A percentile compares a stretch with the other conserved stretches of the same genome.
Evolutionary conservation across 805 yeast genomes (phyloP).

Genomic region (Alloascoidea hylecoeti): DNA sequence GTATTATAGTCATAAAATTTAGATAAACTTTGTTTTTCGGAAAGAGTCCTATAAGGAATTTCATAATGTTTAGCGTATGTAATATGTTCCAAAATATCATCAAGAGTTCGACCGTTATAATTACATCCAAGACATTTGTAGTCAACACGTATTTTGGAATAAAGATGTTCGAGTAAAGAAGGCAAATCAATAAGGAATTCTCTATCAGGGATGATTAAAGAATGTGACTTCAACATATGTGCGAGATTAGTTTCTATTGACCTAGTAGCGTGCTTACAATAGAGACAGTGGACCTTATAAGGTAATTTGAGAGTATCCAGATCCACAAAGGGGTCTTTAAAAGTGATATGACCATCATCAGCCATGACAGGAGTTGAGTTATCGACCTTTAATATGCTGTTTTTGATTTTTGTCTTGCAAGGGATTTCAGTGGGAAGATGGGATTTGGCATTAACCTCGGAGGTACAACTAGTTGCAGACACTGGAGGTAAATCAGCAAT

Average conservation of each 20-base stretch:
- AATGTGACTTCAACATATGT: slow-evolving; percentile 74
- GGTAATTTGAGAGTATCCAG: too few relatives aligned
- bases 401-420: slow-evolving; percentile 19
- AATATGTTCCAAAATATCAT: slow-evolving; percentile 86
- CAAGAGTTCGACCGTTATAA: slow-evolving; percentile 73
- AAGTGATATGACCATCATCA: not conserved
- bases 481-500: slow-evolving; percentile 68
- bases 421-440: slow-evolving; percentile 28
- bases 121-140: slow-evolving; percentile 72
- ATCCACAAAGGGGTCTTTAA: too few relatives aligned
- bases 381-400: slow-evolving; percentile 5
- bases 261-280: slow-evolving; percentile 27
- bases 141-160: slow-evolving; percentile 72
- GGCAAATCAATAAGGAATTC: slow-evolving; percentile 51
- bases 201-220: slow-evolving; percentile 78
- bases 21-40: slow-evolving; percentile 62
- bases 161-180: slow-evolving; percentile 64
- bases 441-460: slow-evolving; percentile 54
- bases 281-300: too few relatives aligned
- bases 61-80: slow-evolving; percentile 72
- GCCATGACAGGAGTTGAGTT: slow-evolving; percentile 1
- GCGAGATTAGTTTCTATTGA: slow-evolving; percentile 47
- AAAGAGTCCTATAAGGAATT: slow-evolving; percentile 75
- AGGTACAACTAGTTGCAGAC: slow-evolving; percentile 19
- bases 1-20: slow-evolving; percentile 77